Evolutionary conservation across 2,329 filamentous ascomycete species (phyloP).

Genomic region (Colletotrichum caudatum): DNA sequence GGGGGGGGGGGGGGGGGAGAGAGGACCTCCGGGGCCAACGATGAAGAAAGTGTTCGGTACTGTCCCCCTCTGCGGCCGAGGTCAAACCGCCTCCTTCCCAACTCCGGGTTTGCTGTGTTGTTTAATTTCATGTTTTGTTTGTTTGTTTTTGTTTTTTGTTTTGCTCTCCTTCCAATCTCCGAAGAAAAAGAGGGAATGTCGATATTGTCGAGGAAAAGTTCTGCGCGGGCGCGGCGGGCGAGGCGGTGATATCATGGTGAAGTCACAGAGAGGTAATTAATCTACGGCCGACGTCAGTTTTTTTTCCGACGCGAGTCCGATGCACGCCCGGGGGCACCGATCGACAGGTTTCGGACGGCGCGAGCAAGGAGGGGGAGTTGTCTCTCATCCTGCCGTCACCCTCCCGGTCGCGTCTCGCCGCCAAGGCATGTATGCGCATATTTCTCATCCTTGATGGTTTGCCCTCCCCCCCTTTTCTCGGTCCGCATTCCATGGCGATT

Average conservation of each 20-base stretch:
- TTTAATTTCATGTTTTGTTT: too few species aligned
- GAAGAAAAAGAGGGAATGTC: background rate
- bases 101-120: too few species aligned
- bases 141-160: too few species aligned
- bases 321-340: background rate
- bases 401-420: background rate
- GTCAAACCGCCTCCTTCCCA: too few species aligned
- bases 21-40: too few species aligned
- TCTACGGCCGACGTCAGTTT: background rate
- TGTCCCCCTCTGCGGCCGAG: too few species aligned
- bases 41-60: too few species aligned
- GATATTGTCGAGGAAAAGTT: background rate
- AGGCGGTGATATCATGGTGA: slow-evolving; percentile 5
- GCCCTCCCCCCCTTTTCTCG: background rate
- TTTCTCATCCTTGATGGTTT: background rate
- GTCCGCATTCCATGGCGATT: background rate
- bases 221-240: background rate
- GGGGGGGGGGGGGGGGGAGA: too few species aligned
- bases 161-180: too few species aligned
- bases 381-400: background rate
- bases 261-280: background rate
- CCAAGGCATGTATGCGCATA: background rate
- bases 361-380: background rate
- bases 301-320: background rate
- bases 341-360: background rate